Conservation (phyloP, 2,329 filamentous ascomycete species). For the Karstenula rhodostoma region DNA sequence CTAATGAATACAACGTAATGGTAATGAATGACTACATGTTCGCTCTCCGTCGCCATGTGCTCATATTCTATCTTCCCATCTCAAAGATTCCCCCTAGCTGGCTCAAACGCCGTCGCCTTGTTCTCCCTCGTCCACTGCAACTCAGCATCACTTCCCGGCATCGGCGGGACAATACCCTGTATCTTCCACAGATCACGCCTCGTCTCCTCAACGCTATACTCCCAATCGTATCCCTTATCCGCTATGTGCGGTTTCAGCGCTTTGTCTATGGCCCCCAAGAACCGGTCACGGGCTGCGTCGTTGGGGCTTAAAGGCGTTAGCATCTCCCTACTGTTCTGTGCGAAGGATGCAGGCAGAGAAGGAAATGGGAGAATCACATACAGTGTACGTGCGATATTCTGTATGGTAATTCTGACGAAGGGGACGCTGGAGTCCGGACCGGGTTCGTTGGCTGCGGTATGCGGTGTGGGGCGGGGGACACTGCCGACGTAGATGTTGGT, state of each 20-base stretch:
- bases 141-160: slow-evolving; percentile 47
- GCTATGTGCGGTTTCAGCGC: slow-evolving; percentile 51
- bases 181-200: slow-evolving; percentile 56
- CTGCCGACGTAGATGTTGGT: slow-evolving; percentile 45
- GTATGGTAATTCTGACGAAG: slow-evolving; percentile 49
- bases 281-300: slow-evolving; percentile 18
- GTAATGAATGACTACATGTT: neutral
- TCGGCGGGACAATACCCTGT: slow-evolving; percentile 52
- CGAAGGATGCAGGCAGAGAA: neutral
- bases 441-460: slow-evolving; percentile 14
- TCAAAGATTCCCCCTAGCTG: slow-evolving; percentile 22
- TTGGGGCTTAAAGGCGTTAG: slow-evolving; percentile 6
- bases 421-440: slow-evolving; percentile 31
- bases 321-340: neutral
- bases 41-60: neutral
- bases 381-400: slow-evolving; percentile 43
- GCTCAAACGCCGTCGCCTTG: slow-evolving; percentile 29
- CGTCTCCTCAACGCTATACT: slow-evolving; percentile 55
- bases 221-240: slow-evolving; percentile 56
- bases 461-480: slow-evolving; percentile 24
- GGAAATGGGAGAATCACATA: slow-evolving; percentile 10
- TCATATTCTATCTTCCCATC: neutral
- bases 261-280: slow-evolving; percentile 39
- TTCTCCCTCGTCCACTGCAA: slow-evolving; percentile 42
- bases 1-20: neutral